Percentiles rank a stretch among this genome's conserved stretches.
Conservation (phyloP, 768 basidiomycete species). For the Suillus ampliporus region DNA sequence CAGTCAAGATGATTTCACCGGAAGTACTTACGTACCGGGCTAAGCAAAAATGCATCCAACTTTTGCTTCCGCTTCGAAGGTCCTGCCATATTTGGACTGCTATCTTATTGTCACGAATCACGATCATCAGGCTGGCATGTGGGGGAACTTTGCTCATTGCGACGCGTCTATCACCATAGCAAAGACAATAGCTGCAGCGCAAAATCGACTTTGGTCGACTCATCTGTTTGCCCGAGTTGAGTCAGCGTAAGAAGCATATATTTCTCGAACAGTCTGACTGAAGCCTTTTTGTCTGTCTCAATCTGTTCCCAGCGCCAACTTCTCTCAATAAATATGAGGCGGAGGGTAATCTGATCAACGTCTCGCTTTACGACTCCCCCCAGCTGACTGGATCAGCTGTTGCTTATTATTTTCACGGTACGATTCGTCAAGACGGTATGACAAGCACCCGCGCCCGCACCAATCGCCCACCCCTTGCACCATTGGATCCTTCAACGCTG, state of each 20-base stretch:
- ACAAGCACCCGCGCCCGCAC: background rate
- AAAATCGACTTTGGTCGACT: background rate
- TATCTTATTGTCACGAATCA: background rate
- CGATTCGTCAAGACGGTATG: constrained; percentile 8
- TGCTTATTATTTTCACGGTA: background rate
- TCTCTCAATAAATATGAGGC: constrained; percentile 9
- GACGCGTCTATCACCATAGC: constrained; percentile 10
- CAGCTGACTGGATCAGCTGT: constrained; percentile 15
- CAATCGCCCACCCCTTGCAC: background rate
- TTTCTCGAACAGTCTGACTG: background rate
- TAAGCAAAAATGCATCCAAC: background rate
- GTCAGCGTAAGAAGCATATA: background rate
- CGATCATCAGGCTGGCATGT: background rate
- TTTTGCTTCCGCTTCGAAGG: background rate
- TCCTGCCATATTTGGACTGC: background rate
- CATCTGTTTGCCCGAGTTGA: background rate
- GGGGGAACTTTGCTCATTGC: constrained; percentile 1
- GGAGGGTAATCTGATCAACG: background rate
- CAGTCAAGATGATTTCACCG: too few species aligned
- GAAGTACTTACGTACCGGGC: too few species aligned
- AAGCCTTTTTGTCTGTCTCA: constrained; percentile 11
- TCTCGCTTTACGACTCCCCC: constrained; percentile 5
- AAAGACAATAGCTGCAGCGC: constrained; percentile 9
- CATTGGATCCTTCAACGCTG: constrained; percentile 5
- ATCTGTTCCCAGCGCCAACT: constrained; percentile 9